phyloP scores from a whole-genome alignment of 768 basidiomycete species.

The Punctularia strigosozonata region DNA sequence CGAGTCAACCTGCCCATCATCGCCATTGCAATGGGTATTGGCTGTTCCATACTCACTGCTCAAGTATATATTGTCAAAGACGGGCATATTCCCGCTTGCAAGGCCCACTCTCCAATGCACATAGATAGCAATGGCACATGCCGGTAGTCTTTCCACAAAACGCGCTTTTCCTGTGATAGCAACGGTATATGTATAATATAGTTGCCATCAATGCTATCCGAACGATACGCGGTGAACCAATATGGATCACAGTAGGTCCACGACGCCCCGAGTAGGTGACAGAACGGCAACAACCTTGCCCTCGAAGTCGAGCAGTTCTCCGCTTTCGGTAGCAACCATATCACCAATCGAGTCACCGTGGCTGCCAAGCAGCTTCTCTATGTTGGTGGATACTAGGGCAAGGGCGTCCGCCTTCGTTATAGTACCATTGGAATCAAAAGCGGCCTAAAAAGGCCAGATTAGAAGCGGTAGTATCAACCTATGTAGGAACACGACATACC shows the following conservation, averaged over 20 bases:
- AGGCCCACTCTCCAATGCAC: no score
- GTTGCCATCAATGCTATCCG: no score
- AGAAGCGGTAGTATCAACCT: background rate
- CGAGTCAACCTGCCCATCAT: no score
- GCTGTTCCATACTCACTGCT: no score
- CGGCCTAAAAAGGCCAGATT: slow-evolving; percentile 12
- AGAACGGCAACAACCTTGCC: slow-evolving; percentile 32
- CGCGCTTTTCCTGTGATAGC: no score
- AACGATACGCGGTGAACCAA: no score
- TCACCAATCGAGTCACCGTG: slow-evolving; percentile 16
- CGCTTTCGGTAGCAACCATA: slow-evolving; percentile 28
- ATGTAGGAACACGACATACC: slow-evolving; percentile 22
- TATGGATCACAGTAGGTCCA: slow-evolving; percentile 18
- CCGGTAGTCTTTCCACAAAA: no score
- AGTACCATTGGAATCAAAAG: slow-evolving; percentile 25
- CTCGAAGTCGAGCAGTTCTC: slow-evolving; percentile 28
- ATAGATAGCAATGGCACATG: no score
- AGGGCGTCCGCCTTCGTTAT: slow-evolving; percentile 27
- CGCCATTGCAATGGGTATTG: no score
- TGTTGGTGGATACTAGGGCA: slow-evolving; percentile 27
- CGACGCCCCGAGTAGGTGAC: slow-evolving; percentile 20
- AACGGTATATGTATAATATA: no score
- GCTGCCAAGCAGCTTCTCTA: slow-evolving; percentile 31
- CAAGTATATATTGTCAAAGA: no score
- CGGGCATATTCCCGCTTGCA: no score